Evolutionary conservation across 805 yeast genomes (phyloP).

Genomic region (Saccharomycopsis schoenii): DNA sequence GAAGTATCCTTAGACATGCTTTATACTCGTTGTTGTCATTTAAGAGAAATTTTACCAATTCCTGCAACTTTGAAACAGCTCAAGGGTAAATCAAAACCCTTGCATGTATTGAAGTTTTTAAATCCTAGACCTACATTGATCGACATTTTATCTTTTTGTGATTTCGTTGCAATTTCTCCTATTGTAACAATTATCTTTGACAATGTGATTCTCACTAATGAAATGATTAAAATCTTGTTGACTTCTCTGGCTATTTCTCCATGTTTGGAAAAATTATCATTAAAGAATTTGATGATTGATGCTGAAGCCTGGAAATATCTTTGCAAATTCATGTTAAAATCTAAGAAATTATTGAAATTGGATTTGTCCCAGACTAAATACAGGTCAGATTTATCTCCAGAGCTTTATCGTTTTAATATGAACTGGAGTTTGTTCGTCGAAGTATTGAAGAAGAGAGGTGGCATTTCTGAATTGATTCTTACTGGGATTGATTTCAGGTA

Average conservation of each 20-base stretch:
- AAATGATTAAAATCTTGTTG: conserved; percentile 67
- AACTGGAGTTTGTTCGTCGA: conserved; percentile 76
- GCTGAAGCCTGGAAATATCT: conserved; percentile 67
- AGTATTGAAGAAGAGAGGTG: conserved; percentile 57
- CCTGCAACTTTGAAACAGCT: conserved; percentile 82
- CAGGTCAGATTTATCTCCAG: conserved; percentile 26
- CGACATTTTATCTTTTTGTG: conserved; percentile 80
- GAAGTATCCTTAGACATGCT: conserved; percentile 45
- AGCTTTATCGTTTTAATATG: conserved; percentile 55
- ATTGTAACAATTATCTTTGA: conserved; percentile 68
- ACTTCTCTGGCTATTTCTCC: conserved; percentile 59
- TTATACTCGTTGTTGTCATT: conserved; percentile 87
- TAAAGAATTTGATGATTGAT: conserved; percentile 70
- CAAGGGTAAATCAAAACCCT: conserved; percentile 62
- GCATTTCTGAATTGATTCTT: conserved; percentile 68
- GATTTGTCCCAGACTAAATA: conserved; percentile 61
- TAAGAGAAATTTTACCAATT: conserved; percentile 84
- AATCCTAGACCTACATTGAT: conserved; percentile 85
- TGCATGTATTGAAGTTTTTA: conserved; percentile 65
- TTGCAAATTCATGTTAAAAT: conserved; percentile 64
- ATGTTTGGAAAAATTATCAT: conserved; percentile 59
- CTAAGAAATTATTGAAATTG: conserved; percentile 44
- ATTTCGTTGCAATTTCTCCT: conserved; percentile 80
- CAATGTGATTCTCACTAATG: conserved; percentile 63
- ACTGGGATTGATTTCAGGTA: conserved; percentile 67